Evolutionary conservation across 805 yeast genomes (phyloP).

Genomic region (Ogataea pini): DNA sequence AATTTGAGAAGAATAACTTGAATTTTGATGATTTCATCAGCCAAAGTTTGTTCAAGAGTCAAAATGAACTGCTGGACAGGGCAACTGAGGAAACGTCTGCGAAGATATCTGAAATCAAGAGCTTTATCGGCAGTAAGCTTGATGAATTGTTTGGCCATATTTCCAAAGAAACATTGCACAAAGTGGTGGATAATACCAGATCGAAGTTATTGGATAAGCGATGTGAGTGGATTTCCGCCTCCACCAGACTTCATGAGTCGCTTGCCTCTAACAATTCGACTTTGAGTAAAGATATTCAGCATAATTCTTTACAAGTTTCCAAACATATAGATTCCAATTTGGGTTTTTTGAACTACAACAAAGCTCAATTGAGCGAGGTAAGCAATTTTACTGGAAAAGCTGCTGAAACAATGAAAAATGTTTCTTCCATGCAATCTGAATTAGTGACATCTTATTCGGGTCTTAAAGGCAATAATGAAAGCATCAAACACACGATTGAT

Average conservation of each 20-base stretch:
- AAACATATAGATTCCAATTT: slow-evolving; percentile 17
- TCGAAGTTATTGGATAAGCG: slow-evolving; percentile 9
- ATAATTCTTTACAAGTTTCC: slow-evolving; percentile 6
- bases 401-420: not conserved
- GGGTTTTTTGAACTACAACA: slow-evolving; percentile 20
- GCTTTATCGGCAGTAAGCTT: slow-evolving; percentile 9
- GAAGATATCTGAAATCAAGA: slow-evolving; percentile 12
- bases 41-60: slow-evolving; percentile 6
- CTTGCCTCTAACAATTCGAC: not conserved
- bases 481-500: slow-evolving; percentile 3
- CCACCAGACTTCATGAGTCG: not conserved
- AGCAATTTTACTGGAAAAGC: not conserved
- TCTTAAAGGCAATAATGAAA: slow-evolving; percentile 4
- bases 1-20: slow-evolving; percentile 8
- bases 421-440: slow-evolving; percentile 6
- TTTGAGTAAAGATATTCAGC: not conserved
- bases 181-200: slow-evolving; percentile 11
- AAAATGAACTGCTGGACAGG: slow-evolving; percentile 1
- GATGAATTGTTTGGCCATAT: slow-evolving; percentile 11
- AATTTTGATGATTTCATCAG: slow-evolving; percentile 13
- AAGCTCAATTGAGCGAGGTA: slow-evolving; percentile 13
- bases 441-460: slow-evolving; percentile 8
- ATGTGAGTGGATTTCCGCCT: slow-evolving; percentile 10
- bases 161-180: slow-evolving; percentile 12
- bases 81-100: slow-evolving; percentile 7